A percentile compares a stretch with the other conserved stretches of the same genome.
phyloP scores from a whole-genome alignment of 768 basidiomycete genomes.

The Tulasnella sp. region DNA sequence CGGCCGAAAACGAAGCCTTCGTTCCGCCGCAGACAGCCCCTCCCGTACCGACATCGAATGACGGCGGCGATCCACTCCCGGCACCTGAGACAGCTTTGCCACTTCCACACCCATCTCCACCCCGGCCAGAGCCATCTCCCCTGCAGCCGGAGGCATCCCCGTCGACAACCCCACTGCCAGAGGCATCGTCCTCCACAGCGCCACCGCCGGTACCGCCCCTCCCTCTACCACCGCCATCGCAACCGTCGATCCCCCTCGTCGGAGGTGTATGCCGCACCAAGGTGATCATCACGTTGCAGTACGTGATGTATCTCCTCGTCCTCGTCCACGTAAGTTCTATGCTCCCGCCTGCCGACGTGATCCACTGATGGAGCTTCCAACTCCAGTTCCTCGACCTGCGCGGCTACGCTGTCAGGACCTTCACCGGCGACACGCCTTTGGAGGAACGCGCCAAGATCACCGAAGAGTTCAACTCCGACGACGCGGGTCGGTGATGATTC shows the following conservation, averaged over 20 bases:
- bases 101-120: no score
- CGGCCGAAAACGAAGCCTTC: no score
- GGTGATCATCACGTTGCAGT: background rate
- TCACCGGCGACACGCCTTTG: background rate
- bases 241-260: background rate
- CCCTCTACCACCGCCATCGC: background rate
- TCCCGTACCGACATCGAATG: background rate
- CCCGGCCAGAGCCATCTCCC: no score
- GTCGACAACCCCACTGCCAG: background rate
- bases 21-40: background rate
- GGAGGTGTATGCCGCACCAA: background rate
- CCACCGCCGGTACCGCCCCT: background rate
- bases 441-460: background rate
- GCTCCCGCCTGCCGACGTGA: background rate
- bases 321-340: background rate
- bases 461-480: background rate
- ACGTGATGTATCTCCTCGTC: background rate
- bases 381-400: background rate
- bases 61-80: background rate
- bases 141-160: no score
- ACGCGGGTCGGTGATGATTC: background rate
- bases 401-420: background rate
- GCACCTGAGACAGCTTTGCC: no score
- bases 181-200: background rate
- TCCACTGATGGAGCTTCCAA: background rate